These are phyloP conservation scores for Cordyceps pruinosa DNA, from an alignment of 2,329 filamentous ascomycete species.

Conservation along the genomic window DNA sequence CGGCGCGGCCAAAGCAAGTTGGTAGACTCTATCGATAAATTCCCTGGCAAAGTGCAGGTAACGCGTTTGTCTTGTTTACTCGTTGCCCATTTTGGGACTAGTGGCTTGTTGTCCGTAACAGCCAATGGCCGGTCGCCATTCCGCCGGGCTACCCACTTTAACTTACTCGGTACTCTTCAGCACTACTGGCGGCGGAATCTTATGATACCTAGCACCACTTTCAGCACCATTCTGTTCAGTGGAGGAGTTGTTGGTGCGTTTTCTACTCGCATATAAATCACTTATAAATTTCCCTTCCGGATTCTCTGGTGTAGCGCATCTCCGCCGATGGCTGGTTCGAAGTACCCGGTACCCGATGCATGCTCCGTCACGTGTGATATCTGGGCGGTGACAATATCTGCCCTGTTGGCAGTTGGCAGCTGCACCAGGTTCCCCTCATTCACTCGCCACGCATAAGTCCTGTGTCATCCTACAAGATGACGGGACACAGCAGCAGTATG, in stretches of 20 bases:
- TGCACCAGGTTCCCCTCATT: slow-evolving; percentile 1
- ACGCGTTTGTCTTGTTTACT: slow-evolving; percentile 38
- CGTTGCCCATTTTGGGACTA: slow-evolving; percentile 29
- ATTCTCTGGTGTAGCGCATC: no score
- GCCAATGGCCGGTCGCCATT: not conserved
- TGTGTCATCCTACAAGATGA: not conserved
- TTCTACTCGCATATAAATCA: not conserved
- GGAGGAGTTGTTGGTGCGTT: not conserved
- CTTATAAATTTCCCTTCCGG: no score
- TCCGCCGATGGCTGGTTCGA: no score
- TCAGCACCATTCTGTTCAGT: no score
- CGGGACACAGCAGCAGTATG: not conserved
- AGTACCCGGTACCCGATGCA: no score
- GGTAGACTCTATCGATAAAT: slow-evolving; percentile 2
- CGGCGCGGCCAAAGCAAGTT: not conserved
- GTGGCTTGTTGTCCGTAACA: slow-evolving; percentile 11
- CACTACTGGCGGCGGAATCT: not conserved
- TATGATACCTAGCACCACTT: not conserved
- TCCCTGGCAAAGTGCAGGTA: slow-evolving; percentile 14
- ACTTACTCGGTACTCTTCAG: not conserved
- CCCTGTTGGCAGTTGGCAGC: not conserved
- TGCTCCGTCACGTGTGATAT: not conserved
- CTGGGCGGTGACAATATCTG: not conserved
- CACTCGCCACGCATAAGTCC: no score
- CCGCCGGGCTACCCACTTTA: not conserved